Conservation (phyloP, 257 asterid species). For the Solanum microdontum region DNA sequence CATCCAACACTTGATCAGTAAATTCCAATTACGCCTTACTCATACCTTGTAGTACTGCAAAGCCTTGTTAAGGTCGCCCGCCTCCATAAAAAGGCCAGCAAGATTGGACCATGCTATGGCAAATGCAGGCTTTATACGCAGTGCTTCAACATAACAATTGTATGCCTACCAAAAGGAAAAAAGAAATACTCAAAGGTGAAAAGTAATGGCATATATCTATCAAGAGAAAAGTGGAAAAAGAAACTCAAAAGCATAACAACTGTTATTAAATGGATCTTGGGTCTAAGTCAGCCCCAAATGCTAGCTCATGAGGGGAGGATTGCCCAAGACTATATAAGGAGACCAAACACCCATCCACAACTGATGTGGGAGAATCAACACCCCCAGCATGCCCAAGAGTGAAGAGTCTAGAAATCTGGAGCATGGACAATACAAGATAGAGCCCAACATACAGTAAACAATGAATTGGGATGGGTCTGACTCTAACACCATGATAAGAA, state of each 20-base stretch:
- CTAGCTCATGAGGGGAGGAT: background rate
- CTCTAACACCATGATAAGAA: background rate
- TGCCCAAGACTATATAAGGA: background rate
- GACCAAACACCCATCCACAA: background rate
- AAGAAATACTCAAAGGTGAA: background rate
- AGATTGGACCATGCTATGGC: slow-evolving; percentile 99
- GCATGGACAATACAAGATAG: background rate
- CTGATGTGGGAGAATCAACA: background rate
- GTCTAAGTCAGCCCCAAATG: background rate
- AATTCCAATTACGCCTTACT: background rate
- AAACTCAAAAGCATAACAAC: background rate
- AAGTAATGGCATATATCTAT: background rate
- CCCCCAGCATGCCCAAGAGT: background rate
- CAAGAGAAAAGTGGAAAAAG: background rate
- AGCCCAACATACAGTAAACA: background rate
- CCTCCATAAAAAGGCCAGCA: slow-evolving; percentile 97
- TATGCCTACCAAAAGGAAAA: slow-evolving; percentile 47
- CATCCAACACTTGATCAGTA: slow-evolving; percentile 2
- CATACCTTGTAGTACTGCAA: slow-evolving; percentile 90
- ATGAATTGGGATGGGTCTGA: background rate
- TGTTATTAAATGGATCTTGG: background rate
- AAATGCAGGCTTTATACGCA: slow-evolving; percentile 84
- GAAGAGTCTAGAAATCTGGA: background rate
- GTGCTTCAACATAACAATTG: slow-evolving; percentile 86
- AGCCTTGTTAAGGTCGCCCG: slow-evolving; percentile 85